Conservation (phyloP, 177 flowering plant species). For the Vitis hybrid region DNA sequence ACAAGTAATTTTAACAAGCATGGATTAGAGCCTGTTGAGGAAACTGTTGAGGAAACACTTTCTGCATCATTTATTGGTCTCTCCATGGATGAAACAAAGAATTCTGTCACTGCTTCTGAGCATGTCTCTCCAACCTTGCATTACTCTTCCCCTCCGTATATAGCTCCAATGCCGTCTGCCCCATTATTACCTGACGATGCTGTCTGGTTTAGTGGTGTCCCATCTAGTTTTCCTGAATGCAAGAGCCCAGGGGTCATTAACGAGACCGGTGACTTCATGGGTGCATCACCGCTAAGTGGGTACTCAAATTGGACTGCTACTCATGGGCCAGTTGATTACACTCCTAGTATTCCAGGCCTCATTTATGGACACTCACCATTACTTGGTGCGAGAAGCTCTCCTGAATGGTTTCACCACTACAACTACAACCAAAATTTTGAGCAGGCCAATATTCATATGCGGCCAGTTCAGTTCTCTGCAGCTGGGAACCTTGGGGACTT, state of each 20-base stretch:
- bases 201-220: conserved; percentile 35
- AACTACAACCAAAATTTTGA: conserved; percentile 34
- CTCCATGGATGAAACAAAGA: conserved; percentile 30
- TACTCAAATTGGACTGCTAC: conserved; percentile 24
- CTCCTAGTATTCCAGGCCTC: conserved; percentile 26
- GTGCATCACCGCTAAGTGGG: conserved; percentile 22
- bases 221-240: conserved; percentile 19
- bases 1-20: conserved; percentile 13
- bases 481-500: conserved; percentile 29
- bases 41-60: conserved; percentile 34
- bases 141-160: conserved; percentile 33
- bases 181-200: conserved; percentile 66
- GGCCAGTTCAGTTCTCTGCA: conserved; percentile 25
- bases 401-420: conserved; percentile 53
- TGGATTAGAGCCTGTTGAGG: conserved; percentile 34
- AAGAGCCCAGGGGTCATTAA: conserved; percentile 11
- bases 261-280: conserved; percentile 16
- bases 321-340: conserved; percentile 21
- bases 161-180: conserved; percentile 64
- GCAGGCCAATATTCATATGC: conserved; percentile 5
- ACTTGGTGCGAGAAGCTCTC: conserved; percentile 36
- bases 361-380: conserved; percentile 27
- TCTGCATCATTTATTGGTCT: conserved; percentile 35
- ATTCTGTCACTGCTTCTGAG: conserved; percentile 14
- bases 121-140: conserved; percentile 19